These are phyloP conservation scores for Scortechinia acanthostroma DNA, from an alignment of 2,329 filamentous ascomycete genomes.

Conservation along the genomic window DNA sequence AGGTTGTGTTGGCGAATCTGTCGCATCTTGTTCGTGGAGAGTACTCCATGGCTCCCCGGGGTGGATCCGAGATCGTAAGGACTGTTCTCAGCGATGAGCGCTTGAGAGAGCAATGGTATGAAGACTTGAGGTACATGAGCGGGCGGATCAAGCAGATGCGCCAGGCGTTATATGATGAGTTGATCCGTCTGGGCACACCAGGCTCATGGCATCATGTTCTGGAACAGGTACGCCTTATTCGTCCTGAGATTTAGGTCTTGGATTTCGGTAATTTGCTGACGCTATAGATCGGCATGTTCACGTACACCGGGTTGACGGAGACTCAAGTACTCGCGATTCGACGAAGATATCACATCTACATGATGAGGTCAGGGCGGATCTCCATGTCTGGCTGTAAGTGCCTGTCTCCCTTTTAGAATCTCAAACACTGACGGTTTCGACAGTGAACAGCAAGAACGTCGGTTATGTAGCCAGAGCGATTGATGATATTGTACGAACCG, in stretches of 20 bases:
- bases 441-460: conserved; percentile 28
- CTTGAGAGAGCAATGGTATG: conserved; percentile 19
- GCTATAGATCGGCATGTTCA: conserved; percentile 16
- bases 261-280: neutral
- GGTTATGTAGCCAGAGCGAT: conserved; percentile 20
- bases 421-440: neutral
- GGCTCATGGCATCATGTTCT: neutral
- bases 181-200: neutral
- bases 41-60: neutral
- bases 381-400: conserved; percentile 13
- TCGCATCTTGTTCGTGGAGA: neutral
- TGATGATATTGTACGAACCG: conserved; percentile 14
- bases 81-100: conserved; percentile 3
- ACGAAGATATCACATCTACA: conserved; percentile 14
- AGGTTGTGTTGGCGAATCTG: neutral
- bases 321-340: conserved; percentile 10
- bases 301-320: conserved; percentile 15
- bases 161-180: neutral
- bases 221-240: neutral
- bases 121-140: neutral
- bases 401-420: neutral
- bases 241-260: neutral
- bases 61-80: neutral
- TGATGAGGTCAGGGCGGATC: conserved; percentile 13
- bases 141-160: neutral